Evolutionary conservation across 148 eudicot genomes (phyloP), one percentile per base, ranked within the genome.

Genomic region (Rhododendron simsii): DNA sequence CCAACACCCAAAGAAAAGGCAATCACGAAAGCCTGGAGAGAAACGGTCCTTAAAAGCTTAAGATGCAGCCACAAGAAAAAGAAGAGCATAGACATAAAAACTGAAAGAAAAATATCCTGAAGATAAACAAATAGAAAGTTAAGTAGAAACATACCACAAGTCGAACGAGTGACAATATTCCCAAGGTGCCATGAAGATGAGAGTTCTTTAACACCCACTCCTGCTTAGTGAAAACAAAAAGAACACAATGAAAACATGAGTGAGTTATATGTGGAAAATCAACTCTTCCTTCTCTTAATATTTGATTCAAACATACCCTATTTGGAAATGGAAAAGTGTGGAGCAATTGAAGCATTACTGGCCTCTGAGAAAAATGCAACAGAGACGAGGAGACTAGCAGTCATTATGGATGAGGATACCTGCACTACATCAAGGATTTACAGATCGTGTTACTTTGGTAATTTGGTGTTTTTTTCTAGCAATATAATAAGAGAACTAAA

Each of bases 1-100:
- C 98, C 98, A 83, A 96, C 88, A 39, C 99, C 99, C 33, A 96
- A 80, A 78, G 98, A 92, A 81, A 94, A 96, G 44, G 88, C 90
- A 87, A 90, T 88, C 83, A 90, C 94, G 92, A 95, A 87, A 45
- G 88, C 89, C 99, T 96, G 92, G 67, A 59, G 77, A 85, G 33
- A 85, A 26, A 57, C 13, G 80, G 20, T 48, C 67, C 13, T 35
- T 73, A 23, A 16, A n/a, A 37, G 77, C 15, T 79, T 85, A 21
- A 18, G 51, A n/a, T 71, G 45, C 47, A 39, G 9, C 44, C 41
- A 78, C n/a, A 6, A 61, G 13, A 41, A 76, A 28, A 11, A 15
- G 0, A 65, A 50, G 76, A 2, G 12, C 41, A 7, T 21, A 28
- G 14, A 35, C 44, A 85, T 83, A 30, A 9, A 39, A 83, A 9